Conservation (phyloP, 179 eudicot species). For the Heliamphora pulchella region DNA sequence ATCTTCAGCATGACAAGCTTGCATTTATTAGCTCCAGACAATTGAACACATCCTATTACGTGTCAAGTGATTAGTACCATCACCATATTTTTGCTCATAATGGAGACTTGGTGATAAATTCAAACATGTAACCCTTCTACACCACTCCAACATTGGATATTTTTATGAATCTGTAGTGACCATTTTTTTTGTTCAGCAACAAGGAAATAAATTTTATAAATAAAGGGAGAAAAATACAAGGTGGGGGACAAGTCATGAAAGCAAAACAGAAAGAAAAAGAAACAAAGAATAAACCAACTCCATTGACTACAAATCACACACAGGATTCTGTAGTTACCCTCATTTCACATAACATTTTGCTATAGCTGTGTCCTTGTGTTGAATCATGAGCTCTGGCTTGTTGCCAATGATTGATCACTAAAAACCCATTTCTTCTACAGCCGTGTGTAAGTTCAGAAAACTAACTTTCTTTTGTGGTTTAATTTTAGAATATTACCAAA, state of each 20-base stretch:
- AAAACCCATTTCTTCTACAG: not conserved
- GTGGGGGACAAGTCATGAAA: too few relatives aligned
- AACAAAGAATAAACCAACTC: too few relatives aligned
- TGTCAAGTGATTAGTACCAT: not conserved
- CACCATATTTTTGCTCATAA: not conserved
- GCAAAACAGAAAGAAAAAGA: too few relatives aligned
- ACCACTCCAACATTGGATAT: not conserved
- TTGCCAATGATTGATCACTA: conserved; percentile 1
- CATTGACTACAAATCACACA: too few relatives aligned
- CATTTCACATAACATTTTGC: not conserved
- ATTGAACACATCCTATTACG: conserved; percentile 4
- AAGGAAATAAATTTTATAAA: too few relatives aligned
- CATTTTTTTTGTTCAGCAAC: too few relatives aligned
- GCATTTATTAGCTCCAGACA: not conserved
- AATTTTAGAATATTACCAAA: conserved; percentile 43
- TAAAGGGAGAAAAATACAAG: too few relatives aligned
- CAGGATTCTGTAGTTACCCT: not conserved
- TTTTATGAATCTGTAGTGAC: not conserved
- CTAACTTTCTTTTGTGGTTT: too few relatives aligned
- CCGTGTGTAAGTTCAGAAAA: too few relatives aligned
- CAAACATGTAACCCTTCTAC: not conserved
- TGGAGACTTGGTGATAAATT: not conserved
- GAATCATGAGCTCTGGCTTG: not conserved
- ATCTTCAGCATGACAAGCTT: not conserved
- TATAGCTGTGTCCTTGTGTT: not conserved